Base-by-base conservation (phyloP, 768 basidiomycete genomes). In the Auricularia heimuer region DNA sequence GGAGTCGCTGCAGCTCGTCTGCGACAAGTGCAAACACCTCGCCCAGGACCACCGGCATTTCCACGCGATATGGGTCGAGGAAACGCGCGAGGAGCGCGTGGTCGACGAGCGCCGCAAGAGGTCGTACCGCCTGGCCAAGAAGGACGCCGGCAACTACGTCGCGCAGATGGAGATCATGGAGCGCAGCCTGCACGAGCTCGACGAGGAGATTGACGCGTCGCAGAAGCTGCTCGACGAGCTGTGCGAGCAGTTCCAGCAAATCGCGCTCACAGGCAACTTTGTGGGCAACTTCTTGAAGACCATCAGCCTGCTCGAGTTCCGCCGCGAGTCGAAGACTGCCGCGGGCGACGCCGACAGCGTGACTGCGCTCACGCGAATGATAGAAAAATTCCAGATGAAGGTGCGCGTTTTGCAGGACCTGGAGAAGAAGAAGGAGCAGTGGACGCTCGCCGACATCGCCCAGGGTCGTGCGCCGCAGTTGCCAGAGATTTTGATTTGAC, bases 21-120 rank as follows among this genome's bases (percentile, higher is more conserved):
- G 68, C 54, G 21, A 33, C 11, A 36, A 3, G 39, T 72, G 71
- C 56, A 47, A 63, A 3, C 71, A 72, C 56, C 63, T 62, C 7
- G 65, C 61, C 34, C 44, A 54, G 7, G 56, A 61, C 35, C 70
- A 71, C 62, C 63, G 62, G 0, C 71, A 70, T 58, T 70, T 64
- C 62, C 60, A 68, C 60, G 12, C 66, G 2, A 54, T 47, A 18
- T 71, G 70, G 70, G 64, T 54, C 11, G 44, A 64, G 21, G 44
- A 65, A 34, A 63, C 54, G 47, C 35, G 63, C 18, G 51, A 33
- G n/a, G 62, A 69, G 58, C 42, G 21, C 3, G 36, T 47, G 3
- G 63, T 68, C 10, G 69, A 71, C 63, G 35, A 60, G 11, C 54
- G 68, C 6, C 65, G 66, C 14, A 64, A 69, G 63, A 21, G 54